Evolutionary conservation across 352 stramenopile genomes (phyloP).

Genomic region (Globisporangium canariense): DNA sequence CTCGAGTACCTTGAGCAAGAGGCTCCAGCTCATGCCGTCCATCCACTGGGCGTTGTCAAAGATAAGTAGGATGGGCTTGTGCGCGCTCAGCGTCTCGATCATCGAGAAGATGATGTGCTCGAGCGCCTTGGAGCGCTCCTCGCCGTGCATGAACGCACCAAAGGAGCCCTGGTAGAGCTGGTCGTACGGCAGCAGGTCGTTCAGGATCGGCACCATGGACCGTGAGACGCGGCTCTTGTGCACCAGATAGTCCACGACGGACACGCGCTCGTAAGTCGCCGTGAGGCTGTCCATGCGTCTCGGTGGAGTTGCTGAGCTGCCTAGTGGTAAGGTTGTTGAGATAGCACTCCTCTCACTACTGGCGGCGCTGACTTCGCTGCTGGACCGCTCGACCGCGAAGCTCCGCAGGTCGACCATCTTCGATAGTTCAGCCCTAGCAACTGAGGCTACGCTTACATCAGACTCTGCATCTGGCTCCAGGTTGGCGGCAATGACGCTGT

Average conservation of each 20-base stretch:
- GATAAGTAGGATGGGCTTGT: conserved; percentile 60
- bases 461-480: neutral
- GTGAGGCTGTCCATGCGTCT: conserved; percentile 9
- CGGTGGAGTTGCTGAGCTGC: neutral
- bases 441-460: neutral
- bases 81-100: conserved; percentile 41
- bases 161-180: conserved; percentile 23
- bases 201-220: conserved; percentile 41
- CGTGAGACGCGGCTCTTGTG: conserved; percentile 38
- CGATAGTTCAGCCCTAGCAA: neutral
- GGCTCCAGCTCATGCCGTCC: conserved; percentile 53
- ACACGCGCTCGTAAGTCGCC: conserved; percentile 33
- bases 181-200: conserved; percentile 49
- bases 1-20: conserved; percentile 55
- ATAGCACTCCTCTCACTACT: neutral
- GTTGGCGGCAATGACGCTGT: neutral
- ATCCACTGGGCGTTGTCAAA: conserved; percentile 82
- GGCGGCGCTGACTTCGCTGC: neutral
- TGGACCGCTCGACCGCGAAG: neutral
- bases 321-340: neutral
- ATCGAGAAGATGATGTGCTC: conserved; percentile 55
- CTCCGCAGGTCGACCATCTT: neutral
- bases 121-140: conserved; percentile 46
- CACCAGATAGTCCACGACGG: conserved; percentile 57
- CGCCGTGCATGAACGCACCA: conserved; percentile 27